Base-by-base conservation (phyloP, 208 protist genomes). In the Acanthamoeba castellanii region DNA sequence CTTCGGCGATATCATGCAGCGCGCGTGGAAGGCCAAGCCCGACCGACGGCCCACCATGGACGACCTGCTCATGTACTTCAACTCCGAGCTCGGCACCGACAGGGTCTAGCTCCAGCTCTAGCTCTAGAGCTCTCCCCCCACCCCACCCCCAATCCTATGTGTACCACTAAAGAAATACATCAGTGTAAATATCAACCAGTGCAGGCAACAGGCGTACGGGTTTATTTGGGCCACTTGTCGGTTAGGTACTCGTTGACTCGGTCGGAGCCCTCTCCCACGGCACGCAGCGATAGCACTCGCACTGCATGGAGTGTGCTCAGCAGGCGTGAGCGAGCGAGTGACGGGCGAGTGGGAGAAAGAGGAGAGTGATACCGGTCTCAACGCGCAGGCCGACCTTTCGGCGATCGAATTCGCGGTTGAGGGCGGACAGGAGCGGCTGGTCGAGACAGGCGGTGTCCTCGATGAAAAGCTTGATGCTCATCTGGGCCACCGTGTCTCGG, bases 1-100 rank as follows among this genome's bases (percentile, higher is more conserved):
- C 18, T 92, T 74, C 61, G 59, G 14, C 59, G 85, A 92, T 0
- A 14, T 92, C 32, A 92, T 92, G 85, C 57, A 92, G 34, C 30
- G 61, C 4, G 1, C 27, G 0, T 92, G 85, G 85, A 37, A 9
- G 16, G 37, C 16, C 27, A 92, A 92, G 22, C 52, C 59, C 25
- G 57, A 74, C 18, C 52, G 72, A 55, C 50, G 85, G 9, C 32
- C 85, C 50, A 5, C 20, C 22, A 55, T 87, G 45, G 78, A 87
- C 16, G 78, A 87, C 37, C 55, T 61, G 18, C 55, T 61, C 55
- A 25, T 61, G 55, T 61, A 61, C 55, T 61, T 61, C 55, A 61
- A 61, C 55, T 61, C 55, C 55, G 55, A 61, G 16, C 55, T 61
- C 16, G 55, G 16, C 55, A 61, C 16, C 55, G 55, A 61, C 18